phyloP scores from a whole-genome alignment of 1,284 basidiomycete genomes.

The Trametes pubescens region DNA sequence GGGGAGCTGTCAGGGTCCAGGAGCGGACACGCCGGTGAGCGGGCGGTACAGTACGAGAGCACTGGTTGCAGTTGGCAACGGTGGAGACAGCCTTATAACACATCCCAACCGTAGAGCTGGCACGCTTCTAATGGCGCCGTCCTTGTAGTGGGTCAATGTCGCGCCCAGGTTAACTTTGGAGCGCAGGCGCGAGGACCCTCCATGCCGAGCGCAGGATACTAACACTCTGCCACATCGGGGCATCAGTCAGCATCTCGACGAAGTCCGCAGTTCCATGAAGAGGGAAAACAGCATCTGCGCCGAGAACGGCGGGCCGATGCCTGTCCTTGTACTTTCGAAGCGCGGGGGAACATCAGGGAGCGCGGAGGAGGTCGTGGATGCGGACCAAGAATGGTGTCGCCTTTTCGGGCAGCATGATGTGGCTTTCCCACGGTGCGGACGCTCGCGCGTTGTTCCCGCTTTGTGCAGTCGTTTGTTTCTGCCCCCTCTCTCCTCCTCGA shows the following conservation, averaged over 20 bases:
- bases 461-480: conserved; percentile 15
- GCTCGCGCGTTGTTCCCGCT: conserved; percentile 23
- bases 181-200: conserved; percentile 5
- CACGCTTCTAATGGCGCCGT: neutral
- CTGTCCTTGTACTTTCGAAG: conserved; percentile 22
- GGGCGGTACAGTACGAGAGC: conserved; percentile 26
- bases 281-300: conserved; percentile 2
- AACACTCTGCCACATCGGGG: conserved; percentile 21
- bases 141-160: conserved; percentile 29
- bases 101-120: neutral
- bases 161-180: conserved; percentile 4
- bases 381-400: conserved; percentile 16
- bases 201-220: conserved; percentile 14
- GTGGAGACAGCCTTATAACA: conserved; percentile 26
- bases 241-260: conserved; percentile 14
- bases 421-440: conserved; percentile 15
- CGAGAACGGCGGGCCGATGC: neutral
- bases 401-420: conserved; percentile 16
- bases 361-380: conserved; percentile 4
- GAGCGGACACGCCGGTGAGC: conserved; percentile 14
- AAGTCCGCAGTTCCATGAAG: conserved; percentile 6
- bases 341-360: neutral
- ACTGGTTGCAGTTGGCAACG: conserved; percentile 29
- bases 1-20: conserved; percentile 17
- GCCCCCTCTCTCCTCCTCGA: conserved; percentile 2